phyloP scores from a whole-genome alignment of 108 stramenopile genomes.

The Skeletonema menzelii region DNA sequence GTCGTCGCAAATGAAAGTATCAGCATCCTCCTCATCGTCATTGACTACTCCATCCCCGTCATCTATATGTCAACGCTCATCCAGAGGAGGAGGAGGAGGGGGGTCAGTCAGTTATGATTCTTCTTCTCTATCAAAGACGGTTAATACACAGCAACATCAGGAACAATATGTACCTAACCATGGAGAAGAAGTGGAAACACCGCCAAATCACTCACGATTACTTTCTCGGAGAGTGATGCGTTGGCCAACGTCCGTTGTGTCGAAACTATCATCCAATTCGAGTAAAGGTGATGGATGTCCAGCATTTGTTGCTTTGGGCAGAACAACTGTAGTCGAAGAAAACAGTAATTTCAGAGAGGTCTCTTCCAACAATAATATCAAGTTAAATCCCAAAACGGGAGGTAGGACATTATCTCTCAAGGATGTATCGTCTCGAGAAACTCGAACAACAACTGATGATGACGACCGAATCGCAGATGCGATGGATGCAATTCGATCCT shows the following conservation, averaged over 20 bases:
- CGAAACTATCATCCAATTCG: neutral
- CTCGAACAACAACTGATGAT: neutral
- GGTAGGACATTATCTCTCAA: neutral
- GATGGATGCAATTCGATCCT: constrained; percentile 25
- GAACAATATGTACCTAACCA: neutral
- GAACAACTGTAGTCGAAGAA: constrained; percentile 18
- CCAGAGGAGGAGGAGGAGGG: neutral
- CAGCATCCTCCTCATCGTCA: constrained; percentile 1
- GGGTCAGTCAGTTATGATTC: neutral
- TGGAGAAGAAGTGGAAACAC: constrained; percentile 8
- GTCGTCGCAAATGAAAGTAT: neutral
- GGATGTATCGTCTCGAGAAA: neutral
- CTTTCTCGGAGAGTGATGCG: constrained; percentile 35
- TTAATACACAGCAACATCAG: neutral
- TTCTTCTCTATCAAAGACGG: neutral
- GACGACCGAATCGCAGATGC: constrained; percentile 30
- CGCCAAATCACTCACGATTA: constrained; percentile 27
- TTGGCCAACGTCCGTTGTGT: constrained; percentile 37
- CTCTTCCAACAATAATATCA: neutral
- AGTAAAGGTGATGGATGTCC: constrained; percentile 16
- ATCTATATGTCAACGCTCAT: neutral
- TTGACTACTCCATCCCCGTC: neutral
- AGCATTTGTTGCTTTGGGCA: constrained; percentile 37
- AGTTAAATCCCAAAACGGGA: neutral
- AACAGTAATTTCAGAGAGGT: too few relatives aligned